Percentiles rank a stretch among this genome's conserved stretches.
phyloP scores from a whole-genome alignment of 2,329 filamentous ascomycete genomes.

The Colletotrichum navitas region DNA sequence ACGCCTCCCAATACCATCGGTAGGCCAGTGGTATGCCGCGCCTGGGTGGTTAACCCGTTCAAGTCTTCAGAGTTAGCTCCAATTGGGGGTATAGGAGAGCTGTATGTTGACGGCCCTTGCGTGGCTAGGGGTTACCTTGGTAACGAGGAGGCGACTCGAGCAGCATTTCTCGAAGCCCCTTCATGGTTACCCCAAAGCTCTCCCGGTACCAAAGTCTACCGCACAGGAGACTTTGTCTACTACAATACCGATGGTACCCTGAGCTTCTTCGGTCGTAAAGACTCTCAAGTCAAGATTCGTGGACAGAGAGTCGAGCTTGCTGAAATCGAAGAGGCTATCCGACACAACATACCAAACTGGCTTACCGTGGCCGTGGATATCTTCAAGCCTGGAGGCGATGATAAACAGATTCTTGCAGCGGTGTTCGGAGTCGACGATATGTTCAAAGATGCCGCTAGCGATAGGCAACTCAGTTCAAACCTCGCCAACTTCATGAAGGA shows the following conservation, averaged over 20 bases:
- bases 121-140: constrained; percentile 17
- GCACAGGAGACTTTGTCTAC: constrained; percentile 62
- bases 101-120: constrained; percentile 27
- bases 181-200: constrained; percentile 17
- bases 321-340: constrained; percentile 36
- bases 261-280: constrained; percentile 62
- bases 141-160: constrained; percentile 11
- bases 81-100: constrained; percentile 27
- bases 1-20: constrained; percentile 34
- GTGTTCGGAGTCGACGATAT: not conserved
- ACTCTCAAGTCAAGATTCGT: constrained; percentile 65
- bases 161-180: constrained; percentile 19
- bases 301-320: constrained; percentile 63
- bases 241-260: constrained; percentile 58
- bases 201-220: constrained; percentile 52
- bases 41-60: constrained; percentile 46
- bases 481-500: constrained; percentile 12
- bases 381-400: constrained; percentile 12
- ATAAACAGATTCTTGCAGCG: constrained; percentile 22
- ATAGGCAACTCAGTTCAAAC: not conserved
- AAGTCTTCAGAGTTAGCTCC: constrained; percentile 46
- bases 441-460: not conserved
- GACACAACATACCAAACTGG: not conserved
- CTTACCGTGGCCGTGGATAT: constrained; percentile 25
- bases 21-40: constrained; percentile 45